Evolutionary conservation across 257 asterid species (phyloP), one percentile per base, ranked within the genome.

Genomic region (Penstemon barbatus): DNA sequence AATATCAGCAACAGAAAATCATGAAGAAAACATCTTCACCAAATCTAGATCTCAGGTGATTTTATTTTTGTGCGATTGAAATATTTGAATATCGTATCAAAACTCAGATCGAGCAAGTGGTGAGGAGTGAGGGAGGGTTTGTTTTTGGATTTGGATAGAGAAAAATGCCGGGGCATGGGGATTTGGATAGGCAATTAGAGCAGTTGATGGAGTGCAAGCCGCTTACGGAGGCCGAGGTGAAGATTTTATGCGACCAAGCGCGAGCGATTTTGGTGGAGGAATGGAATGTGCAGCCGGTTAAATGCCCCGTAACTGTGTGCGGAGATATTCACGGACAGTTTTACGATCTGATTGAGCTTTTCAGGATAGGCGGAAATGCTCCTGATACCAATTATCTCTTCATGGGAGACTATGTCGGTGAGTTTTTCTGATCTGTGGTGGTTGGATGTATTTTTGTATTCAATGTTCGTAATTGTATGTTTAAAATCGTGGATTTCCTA

Each of bases 321-420:
- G 97, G 97, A 3, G 97, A 90, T 63, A 90, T 90, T 63, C 96
- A 90, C 12, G 96, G 97, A 2, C 97, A 91, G 78, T 91, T 91
- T 65, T 91, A 91, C 77, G 97, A 91, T 83, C 86, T 91, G 59
- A 81, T 91, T 72, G 97, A 91, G 85, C 95, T 91, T 44, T 91
- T 91, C 57, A 81, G 92, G 71, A 91, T 88, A 25, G 97, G 97
- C 8, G 97, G 97, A 61, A 86, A 80, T 43, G 77, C 96, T 64
- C 97, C 96, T 11, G 95, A 91, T 66, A 91, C 97, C 18, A 91
- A 91, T 78, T 91, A 91, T 61, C 96, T 91, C 48, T 91, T 91
- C 79, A 91, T 91, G 96, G 97, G 97, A 5, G 97, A 91, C 74
- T 91, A 91, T 53, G 97, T 91, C 51, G 96, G 97, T 88, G 76